Evolutionary conservation across 2,329 filamentous ascomycete genomes (phyloP).

Genomic region (Colletotrichum zoysiae): DNA sequence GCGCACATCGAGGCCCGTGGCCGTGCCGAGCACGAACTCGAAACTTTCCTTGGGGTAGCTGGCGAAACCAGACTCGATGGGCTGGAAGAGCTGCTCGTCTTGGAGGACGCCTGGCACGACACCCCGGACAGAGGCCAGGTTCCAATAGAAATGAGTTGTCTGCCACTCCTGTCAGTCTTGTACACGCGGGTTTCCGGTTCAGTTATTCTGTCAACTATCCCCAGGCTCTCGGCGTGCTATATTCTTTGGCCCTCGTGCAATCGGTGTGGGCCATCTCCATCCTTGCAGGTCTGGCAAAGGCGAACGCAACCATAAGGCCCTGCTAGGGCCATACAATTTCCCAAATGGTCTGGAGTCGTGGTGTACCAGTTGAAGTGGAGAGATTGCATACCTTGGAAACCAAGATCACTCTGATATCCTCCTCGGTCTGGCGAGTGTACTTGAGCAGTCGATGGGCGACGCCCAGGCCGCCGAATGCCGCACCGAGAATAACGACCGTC

Average conservation of each 20-base stretch:
- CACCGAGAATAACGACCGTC: slow-evolving; percentile 67
- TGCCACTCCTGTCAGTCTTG: slow-evolving; percentile 45
- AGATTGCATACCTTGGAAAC: slow-evolving; percentile 62
- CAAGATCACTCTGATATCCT: slow-evolving; percentile 66
- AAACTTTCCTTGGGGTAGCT: slow-evolving; percentile 63
- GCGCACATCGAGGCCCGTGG: slow-evolving; percentile 55
- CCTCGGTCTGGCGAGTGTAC: slow-evolving; percentile 58
- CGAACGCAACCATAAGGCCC: neutral
- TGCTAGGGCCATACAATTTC: neutral
- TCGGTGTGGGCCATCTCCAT: neutral
- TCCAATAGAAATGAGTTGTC: slow-evolving; percentile 72
- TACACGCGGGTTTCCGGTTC: neutral
- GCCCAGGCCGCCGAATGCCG: slow-evolving; percentile 65
- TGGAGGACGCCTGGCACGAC: slow-evolving; percentile 63
- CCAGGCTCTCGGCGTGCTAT: neutral
- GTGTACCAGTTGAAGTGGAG: neutral
- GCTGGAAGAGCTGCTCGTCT: slow-evolving; percentile 63
- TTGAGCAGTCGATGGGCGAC: slow-evolving; percentile 68
- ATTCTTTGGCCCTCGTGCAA: neutral
- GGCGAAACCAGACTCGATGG: slow-evolving; percentile 62
- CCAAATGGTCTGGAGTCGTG: neutral
- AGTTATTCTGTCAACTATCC: neutral
- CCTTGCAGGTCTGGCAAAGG: slow-evolving; percentile 32
- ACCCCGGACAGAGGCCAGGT: slow-evolving; percentile 67
- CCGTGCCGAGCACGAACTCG: slow-evolving; percentile 66